phyloP scores from a whole-genome alignment of 495 filamentous ascomycete genomes.

The Stereocaulon alpinum region DNA sequence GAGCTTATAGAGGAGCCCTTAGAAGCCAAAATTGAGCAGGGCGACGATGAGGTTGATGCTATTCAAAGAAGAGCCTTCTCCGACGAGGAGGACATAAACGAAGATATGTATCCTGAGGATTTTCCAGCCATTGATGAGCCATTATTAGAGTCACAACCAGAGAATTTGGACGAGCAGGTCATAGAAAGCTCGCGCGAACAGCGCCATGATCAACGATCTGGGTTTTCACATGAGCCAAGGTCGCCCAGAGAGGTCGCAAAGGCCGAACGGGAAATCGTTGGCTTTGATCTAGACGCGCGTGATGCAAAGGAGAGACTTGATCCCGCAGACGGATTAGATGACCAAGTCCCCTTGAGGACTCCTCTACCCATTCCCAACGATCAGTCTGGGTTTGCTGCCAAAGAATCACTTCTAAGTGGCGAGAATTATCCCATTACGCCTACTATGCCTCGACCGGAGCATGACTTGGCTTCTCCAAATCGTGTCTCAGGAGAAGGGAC shows the following conservation, averaged over 20 bases:
- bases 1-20: background rate
- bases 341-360: background rate
- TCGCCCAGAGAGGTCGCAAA: too few relatives aligned
- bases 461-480: background rate
- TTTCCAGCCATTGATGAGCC: slow-evolving; percentile 2
- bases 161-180: background rate
- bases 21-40: background rate
- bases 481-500: slow-evolving; percentile 19
- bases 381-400: background rate
- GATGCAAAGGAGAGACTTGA: background rate
- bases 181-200: background rate
- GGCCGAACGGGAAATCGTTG: background rate
- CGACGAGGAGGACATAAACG: background rate
- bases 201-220: background rate
- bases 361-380: background rate
- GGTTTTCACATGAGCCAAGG: background rate
- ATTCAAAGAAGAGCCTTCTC: background rate
- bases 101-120: background rate
- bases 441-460: background rate
- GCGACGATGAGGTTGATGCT: background rate
- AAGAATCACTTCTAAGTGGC: background rate
- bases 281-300: background rate
- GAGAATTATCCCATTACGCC: background rate
- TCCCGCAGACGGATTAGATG: too few relatives aligned
- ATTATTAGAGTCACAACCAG: background rate